Evolutionary conservation across 306 rosid species (phyloP), one percentile per base, ranked within the genome.

Genomic region (Begonia fuchsioides): DNA sequence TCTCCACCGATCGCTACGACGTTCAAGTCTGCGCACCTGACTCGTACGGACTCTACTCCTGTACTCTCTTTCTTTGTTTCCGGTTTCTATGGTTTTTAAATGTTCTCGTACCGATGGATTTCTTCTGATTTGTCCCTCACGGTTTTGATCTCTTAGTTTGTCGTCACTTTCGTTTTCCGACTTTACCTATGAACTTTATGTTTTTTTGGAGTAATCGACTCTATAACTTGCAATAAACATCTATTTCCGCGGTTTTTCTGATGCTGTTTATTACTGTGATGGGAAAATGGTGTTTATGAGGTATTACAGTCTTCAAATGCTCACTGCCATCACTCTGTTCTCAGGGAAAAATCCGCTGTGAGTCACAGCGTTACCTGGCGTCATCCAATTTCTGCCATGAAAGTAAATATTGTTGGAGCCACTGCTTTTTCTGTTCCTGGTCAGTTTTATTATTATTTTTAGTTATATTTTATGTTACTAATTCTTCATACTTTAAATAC

Each of bases 1-100:
- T 79, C 55, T 59, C 68, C 66, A 38, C 94, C 43, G 60, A 56
- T 48, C 83, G 64, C 40, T 90, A 69, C 70, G 65, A 65, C 57
- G 18, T 90, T 49, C 79, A 59, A 46, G 95, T 90, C 39, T 90
- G 87, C 65, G 95, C 95, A 17, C 98, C 98, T 11, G 95, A 85
- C 56, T 71, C 93, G 97, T 85, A 62, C 46, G 73, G 7, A 12
- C 19, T 8, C 14, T 19, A 10, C 39, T 13, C 18, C 5, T 11
- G 19, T 10, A 15, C 12, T 41, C 35, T 43, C 16, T 57, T 13
- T 32, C 43, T 12, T 47, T 52, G 12, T 11, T 19, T 17, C 39
- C 44, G 18, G 14, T 15, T 39, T 17, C 2, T n/a, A 2, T 10
- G 15, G 13, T 10, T 48, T 20, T 39, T 47, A 39, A 46, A 2